Base-by-base conservation (phyloP, 2,329 filamentous ascomycete species). In the Calonectria pteridis region DNA sequence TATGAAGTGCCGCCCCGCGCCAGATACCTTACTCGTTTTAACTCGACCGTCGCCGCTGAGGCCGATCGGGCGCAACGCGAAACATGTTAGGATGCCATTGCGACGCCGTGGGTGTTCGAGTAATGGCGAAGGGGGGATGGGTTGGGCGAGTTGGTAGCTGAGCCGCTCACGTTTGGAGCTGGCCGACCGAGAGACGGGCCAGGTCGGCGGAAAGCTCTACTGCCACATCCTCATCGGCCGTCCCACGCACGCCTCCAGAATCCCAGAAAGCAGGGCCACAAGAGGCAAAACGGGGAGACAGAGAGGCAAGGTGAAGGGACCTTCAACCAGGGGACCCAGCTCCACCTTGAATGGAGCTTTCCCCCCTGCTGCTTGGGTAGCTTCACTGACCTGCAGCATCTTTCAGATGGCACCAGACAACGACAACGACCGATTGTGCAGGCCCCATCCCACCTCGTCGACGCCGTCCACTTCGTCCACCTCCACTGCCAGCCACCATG, bases 291-390 rank as follows among this genome's bases (percentile, higher is more conserved):
- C 26, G 40, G 40, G 20, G 40, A 46, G 40, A 20, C 29, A 68
- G 29, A 67, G 29, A 62, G 73, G 68, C 69, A 73, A 72, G 69
- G 76, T 63, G 71, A 73, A 70, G 75, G 67, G 74, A 77, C 77
- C 77, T 79, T 77, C 78, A 75, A 73, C 55, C 71, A 77, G 77
- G 75, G 74, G 77, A 78, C 71, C 71, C 77, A 71, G 72, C 76
- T 77, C 78, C 78, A 79, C 77, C 67, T 73, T 31, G 59, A 73
- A 77, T 76, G 77, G 77, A 80, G 78, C 78, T 80, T 75, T 66
- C 53, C 73, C 78, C 78, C 78, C 77, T 79, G 78, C 71, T 75
- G 62, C 71, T 73, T 75, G 71, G 72, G 70, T 73, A 80, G 78
- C 77, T 79, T 79, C 77, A 76, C 70, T 71, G 69, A 65, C 71